Percentiles rank a stretch among this genome's conserved stretches.
phyloP scores from a whole-genome alignment of 371 early-diverging fungal genomes.

The Mortierella sp. region DNA sequence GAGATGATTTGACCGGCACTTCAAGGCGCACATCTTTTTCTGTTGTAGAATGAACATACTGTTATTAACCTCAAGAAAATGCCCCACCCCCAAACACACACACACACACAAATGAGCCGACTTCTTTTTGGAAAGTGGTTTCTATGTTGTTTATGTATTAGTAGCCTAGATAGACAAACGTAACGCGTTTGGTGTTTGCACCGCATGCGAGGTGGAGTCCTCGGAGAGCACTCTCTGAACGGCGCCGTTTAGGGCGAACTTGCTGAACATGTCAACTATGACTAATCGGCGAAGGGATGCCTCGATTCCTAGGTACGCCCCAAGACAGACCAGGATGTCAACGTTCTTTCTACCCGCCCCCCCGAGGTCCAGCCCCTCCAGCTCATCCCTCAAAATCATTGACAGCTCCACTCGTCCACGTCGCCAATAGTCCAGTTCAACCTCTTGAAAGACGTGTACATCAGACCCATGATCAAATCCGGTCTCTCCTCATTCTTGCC shows the following conservation, averaged over 20 bases:
- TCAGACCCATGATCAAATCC: conserved; percentile 25
- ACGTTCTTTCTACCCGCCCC: not conserved
- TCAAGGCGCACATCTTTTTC: too few species aligned
- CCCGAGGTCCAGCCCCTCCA: conserved; percentile 12
- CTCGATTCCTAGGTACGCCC: conserved; percentile 13
- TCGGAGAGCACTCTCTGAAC: not conserved
- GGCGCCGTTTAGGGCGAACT: not conserved
- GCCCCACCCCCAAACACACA: too few species aligned
- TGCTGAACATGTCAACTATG: not conserved
- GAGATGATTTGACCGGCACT: too few species aligned
- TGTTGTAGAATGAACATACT: too few species aligned
- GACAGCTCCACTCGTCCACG: not conserved
- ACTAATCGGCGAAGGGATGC: not conserved
- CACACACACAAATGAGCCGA: too few species aligned
- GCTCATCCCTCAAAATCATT: conserved; percentile 2
- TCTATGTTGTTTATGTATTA: too few species aligned
- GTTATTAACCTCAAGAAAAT: too few species aligned
- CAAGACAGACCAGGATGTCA: conserved; percentile 18
- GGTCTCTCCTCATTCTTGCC: conserved; percentile 17
- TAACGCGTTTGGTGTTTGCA: too few species aligned
- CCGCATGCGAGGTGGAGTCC: too few species aligned
- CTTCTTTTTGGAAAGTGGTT: too few species aligned
- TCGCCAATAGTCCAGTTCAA: not conserved
- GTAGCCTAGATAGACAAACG: too few species aligned
- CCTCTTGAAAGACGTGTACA: conserved; percentile 9